Evolutionary conservation across 768 basidiomycete species (phyloP), one percentile per base, ranked within the genome.

Genomic region (Ramaria rubella): DNA sequence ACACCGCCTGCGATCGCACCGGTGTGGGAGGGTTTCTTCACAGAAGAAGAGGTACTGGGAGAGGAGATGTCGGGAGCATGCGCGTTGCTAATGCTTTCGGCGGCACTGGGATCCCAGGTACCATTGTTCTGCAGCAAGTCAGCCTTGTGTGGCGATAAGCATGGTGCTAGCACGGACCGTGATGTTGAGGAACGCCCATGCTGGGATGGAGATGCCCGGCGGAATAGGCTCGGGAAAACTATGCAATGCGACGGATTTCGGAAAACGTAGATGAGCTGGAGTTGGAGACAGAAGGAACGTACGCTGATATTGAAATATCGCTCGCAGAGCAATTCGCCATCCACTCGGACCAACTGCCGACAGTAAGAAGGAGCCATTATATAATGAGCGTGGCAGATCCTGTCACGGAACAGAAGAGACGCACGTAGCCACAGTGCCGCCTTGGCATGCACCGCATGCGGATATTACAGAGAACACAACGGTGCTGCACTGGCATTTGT

Each of bases 1-100:
- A 53, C 38, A 1, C 52, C 52, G 15, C 52, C 52, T 43, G 43
- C 52, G 31, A 54, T 54, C 24, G 52, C 52, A 30, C 52, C 52
- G 15, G 52, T 54, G 23, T 54, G 38, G 23, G 23, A 42, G 17
- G 52, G 27, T 5, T 12, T 17, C 5, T 44, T 54, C n/a, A 40
- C 5, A 3, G 33, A 6, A n/a, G 36, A 24, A 9, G 38, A 23
- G 14, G 34, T n/a, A 3, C 19, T 21, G 1, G 52, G 17, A 2
- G 33, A 12, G 52, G 23, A 27, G 21, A 15, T 7, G n/a, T 17
- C 6, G 38, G 17, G 2, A 14, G 52, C 33, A 21, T 19, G n/a
- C 9, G 5, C 26, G 31, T 52, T 15, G 31, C 24, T 8, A 23
- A n/a, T 24, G 15, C 24, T 48, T 12, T 17, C 8, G 8, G 46